Base-by-base conservation (phyloP, 108 stramenopile species). In the Nitzschia inconspicua region DNA sequence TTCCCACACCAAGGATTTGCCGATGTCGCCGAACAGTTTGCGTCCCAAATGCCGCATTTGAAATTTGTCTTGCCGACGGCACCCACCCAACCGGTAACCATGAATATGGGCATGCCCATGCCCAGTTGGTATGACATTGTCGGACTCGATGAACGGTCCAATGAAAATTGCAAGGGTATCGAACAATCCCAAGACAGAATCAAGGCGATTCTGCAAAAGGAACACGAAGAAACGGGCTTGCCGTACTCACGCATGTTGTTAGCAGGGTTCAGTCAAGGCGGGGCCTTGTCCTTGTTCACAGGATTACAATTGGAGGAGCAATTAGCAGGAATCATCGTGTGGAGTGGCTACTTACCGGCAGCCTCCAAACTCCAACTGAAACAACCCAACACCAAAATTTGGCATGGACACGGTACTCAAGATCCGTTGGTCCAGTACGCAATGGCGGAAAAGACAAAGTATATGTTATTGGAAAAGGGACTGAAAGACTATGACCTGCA, bases 41-140 rank as follows among this genome's bases (percentile, higher is more conserved):
- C 86, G 23, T 43, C 57, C 11, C 44, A 72, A 56, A 50, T 94
- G 68, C 95, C 94, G 0, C 56, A 92, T 59, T 63, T 75, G 31
- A 92, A 92, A 40, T 88, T 97, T 60, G 75, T 97, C n/a, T 58
- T 97, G 5, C 96, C 96, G 8, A 95, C 94, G 2, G 96, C 96
- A 11, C 88, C 91, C 14, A 92, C 83, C 6, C 84, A 83, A 67
- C 89, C 89, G 31, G 94, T 97, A 9, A 94, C 93, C 1, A 79
- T 95, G 81, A 95, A 95, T 59, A 83, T 83, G 83, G 94, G 94
- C 10, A 85, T 90, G 85, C 48, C 73, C 10, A 95, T 94, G 93
- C 82, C 86, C 14, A 73, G 80, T 1, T 97, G 96, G 96, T 96
- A 93, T 62, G 94, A 97, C 62, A 95, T 97, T 35, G 67, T 66